Base-by-base conservation (phyloP, 129 eudicot genomes). In the Flaveria ramosissima region DNA sequence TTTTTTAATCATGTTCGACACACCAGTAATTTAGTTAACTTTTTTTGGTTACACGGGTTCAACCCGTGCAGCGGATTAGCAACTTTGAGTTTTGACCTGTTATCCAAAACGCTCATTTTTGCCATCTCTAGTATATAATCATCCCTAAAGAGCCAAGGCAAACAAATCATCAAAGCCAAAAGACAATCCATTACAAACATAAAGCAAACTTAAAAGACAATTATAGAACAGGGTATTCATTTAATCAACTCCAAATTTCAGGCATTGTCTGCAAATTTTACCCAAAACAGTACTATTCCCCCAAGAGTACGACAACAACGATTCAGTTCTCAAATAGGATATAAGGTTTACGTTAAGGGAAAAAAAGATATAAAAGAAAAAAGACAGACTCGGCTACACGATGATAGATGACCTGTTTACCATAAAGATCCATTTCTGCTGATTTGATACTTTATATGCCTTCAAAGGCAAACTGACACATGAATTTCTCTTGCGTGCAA, bases 251-350 rank as follows among this genome's bases (percentile, higher is more conserved):
- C 53, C 68, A 24, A 41, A 57, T 20, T 57, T 21, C 43, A 55
- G 68, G 69, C 14, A 41, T 73, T 45, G 63, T 43, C 69, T 73
- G 42, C 71, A 75, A 75, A 48, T 62, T 64, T 45, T 17, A 47
- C 79, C 63, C 47, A 47, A 41, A 75, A 47, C 61, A 75, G 17
- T n/a, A 48, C 71, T 24, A 74, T 62, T 75, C 50, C 21, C 19
- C 72, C 17, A 76, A 48, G 50, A 76, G 39, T 50, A 21, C 41
- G 39, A 65, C 16, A 6, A 20, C 66, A 65, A 66, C 66, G 65
- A 51, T 39, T 76, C 24, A 21, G 41, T 36, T 36, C 41, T 36
- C 41, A 36, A 36, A 76, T 51, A 67, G 21, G 53, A 46, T 66
- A 76, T 66, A 76, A 51, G 24, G 67, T 76, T 76, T 66, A 53